Percentiles rank a stretch among this genome's conserved stretches.
Conservation (phyloP, 2,329 filamentous ascomycete species). For the Fusarium solani-melongenae region DNA sequence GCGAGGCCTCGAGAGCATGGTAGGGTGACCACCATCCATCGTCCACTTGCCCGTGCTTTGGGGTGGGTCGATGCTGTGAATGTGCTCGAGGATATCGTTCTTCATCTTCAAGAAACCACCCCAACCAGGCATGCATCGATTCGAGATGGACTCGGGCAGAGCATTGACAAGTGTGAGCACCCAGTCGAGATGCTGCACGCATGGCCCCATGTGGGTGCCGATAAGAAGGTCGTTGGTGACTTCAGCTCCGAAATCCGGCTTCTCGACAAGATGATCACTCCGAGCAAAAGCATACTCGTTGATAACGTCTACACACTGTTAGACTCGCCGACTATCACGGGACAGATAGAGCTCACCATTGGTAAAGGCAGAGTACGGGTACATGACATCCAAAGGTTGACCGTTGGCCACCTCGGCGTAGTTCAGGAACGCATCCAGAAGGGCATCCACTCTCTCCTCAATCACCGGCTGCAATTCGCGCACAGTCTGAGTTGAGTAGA, state of each 20-base stretch:
- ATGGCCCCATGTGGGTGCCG: constrained; percentile 52
- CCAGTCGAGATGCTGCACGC: constrained; percentile 52
- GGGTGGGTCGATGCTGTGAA: constrained; percentile 49
- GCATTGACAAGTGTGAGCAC: constrained; percentile 49
- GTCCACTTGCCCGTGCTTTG: constrained; percentile 48
- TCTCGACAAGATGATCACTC: constrained; percentile 49
- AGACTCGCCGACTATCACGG: neutral
- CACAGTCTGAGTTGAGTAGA: constrained; percentile 52
- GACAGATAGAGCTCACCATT: constrained; percentile 43
- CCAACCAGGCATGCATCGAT: constrained; percentile 51
- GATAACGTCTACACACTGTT: constrained; percentile 47
- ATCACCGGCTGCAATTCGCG: constrained; percentile 52
- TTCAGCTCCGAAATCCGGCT: constrained; percentile 48
- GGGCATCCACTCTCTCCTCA: constrained; percentile 49
- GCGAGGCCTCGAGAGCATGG: constrained; percentile 50
- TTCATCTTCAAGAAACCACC: constrained; percentile 53
- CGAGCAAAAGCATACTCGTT: constrained; percentile 54
- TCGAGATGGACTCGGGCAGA: constrained; percentile 50
- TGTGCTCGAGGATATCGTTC: constrained; percentile 50
- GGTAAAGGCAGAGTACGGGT: constrained; percentile 52
- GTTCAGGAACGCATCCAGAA: constrained; percentile 46
- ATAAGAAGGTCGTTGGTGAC: constrained; percentile 51
- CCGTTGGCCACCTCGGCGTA: constrained; percentile 41
- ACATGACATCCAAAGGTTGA: constrained; percentile 50
- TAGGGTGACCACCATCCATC: constrained; percentile 48